phyloP scores from a whole-genome alignment of 768 basidiomycete species.

The Kwoniella botswanensis region DNA sequence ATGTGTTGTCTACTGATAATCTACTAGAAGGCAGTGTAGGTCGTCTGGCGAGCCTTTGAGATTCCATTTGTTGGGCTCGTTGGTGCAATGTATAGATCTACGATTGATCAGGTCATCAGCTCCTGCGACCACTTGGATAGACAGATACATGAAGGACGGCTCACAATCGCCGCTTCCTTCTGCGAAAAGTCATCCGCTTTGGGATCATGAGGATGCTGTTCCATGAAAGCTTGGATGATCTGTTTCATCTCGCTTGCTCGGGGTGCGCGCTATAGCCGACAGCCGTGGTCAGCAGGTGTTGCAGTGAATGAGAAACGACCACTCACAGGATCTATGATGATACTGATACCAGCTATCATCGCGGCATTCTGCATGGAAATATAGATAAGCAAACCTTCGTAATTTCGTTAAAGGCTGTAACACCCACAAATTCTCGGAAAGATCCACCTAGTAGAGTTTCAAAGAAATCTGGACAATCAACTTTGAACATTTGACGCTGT shows the following conservation, averaged over 20 bases:
- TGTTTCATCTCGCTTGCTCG: slow-evolving; percentile 53
- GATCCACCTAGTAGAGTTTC: slow-evolving; percentile 53
- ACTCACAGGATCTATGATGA: slow-evolving; percentile 54
- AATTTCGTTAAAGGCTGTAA: neutral
- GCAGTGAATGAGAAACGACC: neutral
- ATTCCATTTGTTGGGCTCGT: slow-evolving; percentile 41
- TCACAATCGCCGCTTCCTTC: slow-evolving; percentile 52
- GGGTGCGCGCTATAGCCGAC: slow-evolving; percentile 32
- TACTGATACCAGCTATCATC: slow-evolving; percentile 55
- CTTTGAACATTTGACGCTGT: slow-evolving; percentile 56
- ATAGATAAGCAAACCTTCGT: neutral
- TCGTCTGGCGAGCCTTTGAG: slow-evolving; percentile 18
- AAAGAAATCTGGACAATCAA: slow-evolving; percentile 51
- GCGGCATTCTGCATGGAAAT: slow-evolving; percentile 45
- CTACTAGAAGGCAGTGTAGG: neutral
- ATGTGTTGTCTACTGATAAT: slow-evolving; percentile 35
- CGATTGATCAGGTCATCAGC: neutral
- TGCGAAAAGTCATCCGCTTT: slow-evolving; percentile 53
- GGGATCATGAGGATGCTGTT: slow-evolving; percentile 51
- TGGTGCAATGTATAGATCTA: slow-evolving; percentile 52
- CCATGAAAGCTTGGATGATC: slow-evolving; percentile 51
- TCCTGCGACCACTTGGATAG: neutral
- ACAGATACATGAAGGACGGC: slow-evolving; percentile 1
- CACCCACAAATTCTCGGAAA: slow-evolving; percentile 55
- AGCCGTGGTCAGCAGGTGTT: neutral